Base-by-base conservation (phyloP, 148 eudicot genomes). In the Camellia japonica region DNA sequence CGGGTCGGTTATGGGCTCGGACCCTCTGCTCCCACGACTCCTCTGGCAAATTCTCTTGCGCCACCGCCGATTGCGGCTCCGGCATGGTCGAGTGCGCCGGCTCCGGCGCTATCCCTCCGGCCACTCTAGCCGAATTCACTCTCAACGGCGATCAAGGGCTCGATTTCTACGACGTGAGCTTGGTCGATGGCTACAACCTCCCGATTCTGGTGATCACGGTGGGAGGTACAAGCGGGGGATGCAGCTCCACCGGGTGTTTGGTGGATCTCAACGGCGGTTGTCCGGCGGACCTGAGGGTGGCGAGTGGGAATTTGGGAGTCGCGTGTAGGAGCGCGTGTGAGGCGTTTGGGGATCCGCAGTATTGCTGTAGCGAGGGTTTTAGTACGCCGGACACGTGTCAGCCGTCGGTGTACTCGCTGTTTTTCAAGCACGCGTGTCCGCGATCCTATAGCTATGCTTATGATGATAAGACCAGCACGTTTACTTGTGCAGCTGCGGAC, bases 271-370 rank as follows among this genome's bases (percentile, higher is more conserved):
- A 96, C 80, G 78, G 85, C 19, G 94, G 82, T 4, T 96, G 99
- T 19, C 99, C 99, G 16, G 52, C 73, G 56, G 90, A 74, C 66
- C 83, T 96, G 42, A 88, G 76, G 44, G 97, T 93, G 87, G 80
- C 71, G 80, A 82, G 86, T 84, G 93, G 87, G 55, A 84, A 83
- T 65, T 84, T 89, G 66, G 81, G 86, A 66, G 51, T 96, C 16
- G 99, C 99, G 59, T 96, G 99, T 73, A 96, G 86, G 92, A 96
- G 99, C 85, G 99, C 98, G 70, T 96, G 99, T 51, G 98, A 94
- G 86, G 99, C 99, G 46, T 96, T 94, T 78, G 97, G 94, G 78
- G 92, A 91, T 68, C 99, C 99, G 0, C 68, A 79, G 89, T 96
- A 64, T 79, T 96, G 99, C 65, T 96, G 99, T 62, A 94, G 97